phyloP scores from a whole-genome alignment of 768 basidiomycete genomes.

The Suillus paluster region DNA sequence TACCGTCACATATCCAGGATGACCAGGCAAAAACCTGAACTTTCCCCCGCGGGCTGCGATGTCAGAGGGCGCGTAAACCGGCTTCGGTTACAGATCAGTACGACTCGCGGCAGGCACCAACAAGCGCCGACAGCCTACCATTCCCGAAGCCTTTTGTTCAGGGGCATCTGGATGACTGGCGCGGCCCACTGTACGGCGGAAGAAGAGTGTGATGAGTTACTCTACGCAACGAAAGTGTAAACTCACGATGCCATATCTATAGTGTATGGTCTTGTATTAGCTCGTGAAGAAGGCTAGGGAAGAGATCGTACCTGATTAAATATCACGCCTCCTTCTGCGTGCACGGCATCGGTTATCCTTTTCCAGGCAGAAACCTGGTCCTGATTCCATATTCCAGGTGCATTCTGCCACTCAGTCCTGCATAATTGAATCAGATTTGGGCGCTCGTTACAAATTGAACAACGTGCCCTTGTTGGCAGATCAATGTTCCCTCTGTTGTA shows the following conservation, averaged over 20 bases:
- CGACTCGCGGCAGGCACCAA: neutral
- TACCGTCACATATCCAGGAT: slow-evolving; percentile 46
- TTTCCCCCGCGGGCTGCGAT: slow-evolving; percentile 46
- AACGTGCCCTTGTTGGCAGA: slow-evolving; percentile 47
- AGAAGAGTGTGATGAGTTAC: neutral
- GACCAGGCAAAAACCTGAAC: slow-evolving; percentile 43
- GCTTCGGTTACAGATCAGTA: slow-evolving; percentile 26
- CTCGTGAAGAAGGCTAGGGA: neutral
- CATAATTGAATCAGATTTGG: neutral
- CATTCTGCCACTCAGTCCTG: slow-evolving; percentile 49
- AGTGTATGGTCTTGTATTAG: neutral
- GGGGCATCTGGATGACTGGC: slow-evolving; percentile 42
- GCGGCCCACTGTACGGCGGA: slow-evolving; percentile 38
- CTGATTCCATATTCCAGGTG: slow-evolving; percentile 52
- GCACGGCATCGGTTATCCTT: slow-evolving; percentile 50
- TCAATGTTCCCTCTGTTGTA: slow-evolving; percentile 44
- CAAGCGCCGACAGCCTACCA: slow-evolving; percentile 20
- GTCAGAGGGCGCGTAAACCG: slow-evolving; percentile 50
- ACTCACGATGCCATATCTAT: slow-evolving; percentile 45
- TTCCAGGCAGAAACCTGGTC: slow-evolving; percentile 52
- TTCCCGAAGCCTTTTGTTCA: slow-evolving; percentile 42
- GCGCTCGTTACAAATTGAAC: neutral
- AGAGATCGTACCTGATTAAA: slow-evolving; percentile 44
- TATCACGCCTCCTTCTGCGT: slow-evolving; percentile 47
- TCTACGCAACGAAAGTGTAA: neutral